Evolutionary conservation across 495 filamentous ascomycete genomes (phyloP), one percentile per base, ranked within the genome.

Genomic region (Trichocladium uniseriatum): DNA sequence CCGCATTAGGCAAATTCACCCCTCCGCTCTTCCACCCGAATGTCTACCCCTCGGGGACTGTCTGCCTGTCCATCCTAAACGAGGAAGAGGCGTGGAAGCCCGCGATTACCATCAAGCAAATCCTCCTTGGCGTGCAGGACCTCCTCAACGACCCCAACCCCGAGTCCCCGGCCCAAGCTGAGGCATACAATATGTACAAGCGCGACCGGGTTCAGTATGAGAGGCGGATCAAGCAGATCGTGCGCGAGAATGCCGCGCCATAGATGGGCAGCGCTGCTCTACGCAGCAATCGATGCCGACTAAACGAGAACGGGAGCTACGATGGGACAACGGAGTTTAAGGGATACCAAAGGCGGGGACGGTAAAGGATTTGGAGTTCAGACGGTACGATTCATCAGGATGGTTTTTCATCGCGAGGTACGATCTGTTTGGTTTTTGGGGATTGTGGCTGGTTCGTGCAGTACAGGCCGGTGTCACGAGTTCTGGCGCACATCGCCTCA

Each of bases 41-140:
- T 61, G 94, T 99, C 59, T 99, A 99, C 64, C 92, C 92, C 1
- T 96, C 91, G 2, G 94, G 92, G 48, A 97, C 92, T 16, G 94
- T 99, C 44, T 99, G 92, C 64, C 79, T 99, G 11, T 95, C 88
- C 14, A 99, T 99, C 57, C 68, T 99, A 49, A 99, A 99, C 67
- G 94, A 99, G 65, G 92, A 99, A 53, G 92, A 99, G 61, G 92
- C 86, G 8, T 99, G 94, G 92, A 89, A 90, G 63, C 92, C 92
- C 8, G 90, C 94, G 1, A 99, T 97, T 62, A 99, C 94, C 5
- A 87, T 97, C 64, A 95, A 95, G 69, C 87, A 95, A 62, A 95
- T 99, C 52, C 79, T 97, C 7, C 78, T 97, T 2, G 92, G 92
- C 35, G 90, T 97, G 42, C 92, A 99, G 66, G 90, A 94, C 58